Evolutionary conservation across 2,329 filamentous ascomycete species (phyloP).

Genomic region (Dryadomyces sulphureus): DNA sequence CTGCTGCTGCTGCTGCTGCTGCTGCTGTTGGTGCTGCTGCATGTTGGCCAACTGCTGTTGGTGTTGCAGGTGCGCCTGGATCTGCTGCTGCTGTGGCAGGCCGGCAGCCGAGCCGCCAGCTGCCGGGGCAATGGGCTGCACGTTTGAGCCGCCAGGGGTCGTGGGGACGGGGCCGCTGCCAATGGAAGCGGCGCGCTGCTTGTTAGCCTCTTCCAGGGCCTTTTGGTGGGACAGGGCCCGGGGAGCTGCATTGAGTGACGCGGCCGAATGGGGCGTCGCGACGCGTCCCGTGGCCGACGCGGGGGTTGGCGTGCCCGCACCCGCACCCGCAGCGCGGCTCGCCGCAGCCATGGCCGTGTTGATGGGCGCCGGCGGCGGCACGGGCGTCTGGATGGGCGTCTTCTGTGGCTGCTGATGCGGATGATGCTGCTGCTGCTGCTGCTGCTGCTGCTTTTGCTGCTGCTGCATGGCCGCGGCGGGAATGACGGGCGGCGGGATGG

Average conservation of each 20-base stretch:
- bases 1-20: constrained; percentile 12
- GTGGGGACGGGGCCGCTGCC: constrained; percentile 6
- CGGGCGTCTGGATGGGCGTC: constrained; percentile 12
- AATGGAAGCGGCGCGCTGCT: constrained; percentile 16
- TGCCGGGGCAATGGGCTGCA: constrained; percentile 5
- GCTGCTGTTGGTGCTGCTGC: neutral
- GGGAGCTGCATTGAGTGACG: constrained; percentile 23
- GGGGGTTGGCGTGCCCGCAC: constrained; percentile 20
- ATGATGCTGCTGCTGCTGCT: constrained; percentile 10
- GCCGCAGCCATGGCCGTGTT: constrained; percentile 30
- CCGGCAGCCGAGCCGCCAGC: neutral
- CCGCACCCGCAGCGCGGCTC: constrained; percentile 16
- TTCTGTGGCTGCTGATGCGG: constrained; percentile 14
- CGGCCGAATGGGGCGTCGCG: constrained; percentile 27
- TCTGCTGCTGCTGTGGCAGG: constrained; percentile 5
- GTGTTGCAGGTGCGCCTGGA: constrained; percentile 68
- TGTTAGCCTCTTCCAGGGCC: constrained; percentile 33
- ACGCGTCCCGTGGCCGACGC: constrained; percentile 1
- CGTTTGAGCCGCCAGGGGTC: neutral
- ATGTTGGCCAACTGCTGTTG: constrained; percentile 49
- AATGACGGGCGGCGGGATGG: constrained; percentile 12
- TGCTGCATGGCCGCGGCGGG: constrained; percentile 9
- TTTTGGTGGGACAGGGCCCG: constrained; percentile 33
- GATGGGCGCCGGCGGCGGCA: constrained; percentile 23
- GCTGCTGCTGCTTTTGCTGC: constrained; percentile 11